Percentiles rank a stretch among this genome's conserved stretches.
phyloP scores from a whole-genome alignment of 176 grass and related monocot species.

The Musa itinerans region DNA sequence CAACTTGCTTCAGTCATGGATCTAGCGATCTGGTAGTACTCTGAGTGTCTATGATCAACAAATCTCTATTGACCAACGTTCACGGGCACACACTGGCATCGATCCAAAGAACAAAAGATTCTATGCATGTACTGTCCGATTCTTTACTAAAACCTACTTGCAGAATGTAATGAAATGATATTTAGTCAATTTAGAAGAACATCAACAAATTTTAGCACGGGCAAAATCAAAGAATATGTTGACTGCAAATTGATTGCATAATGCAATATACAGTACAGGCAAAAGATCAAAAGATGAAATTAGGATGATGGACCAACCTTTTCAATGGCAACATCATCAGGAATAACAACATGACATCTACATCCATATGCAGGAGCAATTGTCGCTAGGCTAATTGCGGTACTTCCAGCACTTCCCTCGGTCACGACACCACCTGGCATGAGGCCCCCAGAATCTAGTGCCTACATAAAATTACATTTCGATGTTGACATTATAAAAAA shows the following conservation, averaged over 20 bases:
- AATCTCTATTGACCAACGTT: no score
- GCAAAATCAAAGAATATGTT: no score
- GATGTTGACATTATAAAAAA: background rate
- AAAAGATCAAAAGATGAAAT: slow-evolving; percentile 12
- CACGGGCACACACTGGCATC: no score
- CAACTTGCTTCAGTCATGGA: no score
- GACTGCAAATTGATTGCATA: background rate
- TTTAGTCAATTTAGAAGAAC: no score
- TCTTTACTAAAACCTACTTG: no score
- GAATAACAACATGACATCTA: slow-evolving; percentile 84
- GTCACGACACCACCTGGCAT: slow-evolving; percentile 60
- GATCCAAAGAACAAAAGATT: no score
- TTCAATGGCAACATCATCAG: slow-evolving; percentile 88
- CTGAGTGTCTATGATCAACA: no score
- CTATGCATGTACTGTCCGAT: no score
- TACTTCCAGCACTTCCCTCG: slow-evolving; percentile 93
- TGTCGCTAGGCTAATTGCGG: slow-evolving; percentile 90
- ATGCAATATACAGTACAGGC: background rate
- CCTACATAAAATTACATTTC: slow-evolving; percentile 29
- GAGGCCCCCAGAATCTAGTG: slow-evolving; percentile 63
- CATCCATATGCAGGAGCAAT: slow-evolving; percentile 84
- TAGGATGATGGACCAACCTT: slow-evolving; percentile 42
- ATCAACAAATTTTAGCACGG: no score
- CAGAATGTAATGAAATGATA: no score
- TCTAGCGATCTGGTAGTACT: no score